Percentiles rank a stretch among this genome's conserved stretches.
These are phyloP conservation scores for Omphalotus guepiniiformis DNA, from an alignment of 768 basidiomycete genomes.

Conservation along the genomic window DNA sequence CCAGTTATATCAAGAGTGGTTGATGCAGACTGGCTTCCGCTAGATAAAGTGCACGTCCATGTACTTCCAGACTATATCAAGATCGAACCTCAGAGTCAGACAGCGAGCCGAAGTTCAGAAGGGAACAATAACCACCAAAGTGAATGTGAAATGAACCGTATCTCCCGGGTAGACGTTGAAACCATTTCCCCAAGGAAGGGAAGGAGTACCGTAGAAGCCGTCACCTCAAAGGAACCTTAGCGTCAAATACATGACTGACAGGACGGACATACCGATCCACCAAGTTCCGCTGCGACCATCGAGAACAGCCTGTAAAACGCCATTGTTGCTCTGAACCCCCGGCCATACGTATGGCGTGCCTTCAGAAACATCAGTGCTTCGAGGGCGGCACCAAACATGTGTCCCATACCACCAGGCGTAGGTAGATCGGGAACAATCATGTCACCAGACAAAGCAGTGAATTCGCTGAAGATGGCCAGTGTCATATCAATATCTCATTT, in stretches of 20 bases:
- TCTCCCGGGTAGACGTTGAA: constrained; percentile 24
- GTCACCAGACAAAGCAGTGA: constrained; percentile 23
- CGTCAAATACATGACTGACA: background rate
- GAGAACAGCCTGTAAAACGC: constrained; percentile 23
- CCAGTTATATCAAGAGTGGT: constrained; percentile 21
- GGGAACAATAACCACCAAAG: constrained; percentile 1
- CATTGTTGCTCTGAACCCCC: constrained; percentile 22
- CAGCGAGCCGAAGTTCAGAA: background rate
- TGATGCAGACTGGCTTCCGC: constrained; percentile 18
- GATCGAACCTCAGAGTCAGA: background rate
- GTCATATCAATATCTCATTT: background rate
- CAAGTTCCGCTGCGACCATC: constrained; percentile 24
- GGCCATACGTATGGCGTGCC: constrained; percentile 26
- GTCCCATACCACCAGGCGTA: constrained; percentile 16
- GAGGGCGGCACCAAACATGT: background rate
- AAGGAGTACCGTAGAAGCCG: constrained; percentile 24
- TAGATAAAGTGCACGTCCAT: constrained; percentile 24
- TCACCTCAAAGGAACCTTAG: constrained; percentile 13
- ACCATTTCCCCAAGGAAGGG: constrained; percentile 24
- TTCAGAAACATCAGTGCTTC: background rate
- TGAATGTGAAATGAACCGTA: constrained; percentile 20
- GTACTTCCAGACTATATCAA: constrained; percentile 16
- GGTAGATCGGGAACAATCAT: constrained; percentile 22
- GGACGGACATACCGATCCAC: constrained; percentile 20
- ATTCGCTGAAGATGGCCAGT: constrained; percentile 10